Evolutionary conservation across 2,329 filamentous ascomycete genomes (phyloP), one percentile per base, ranked within the genome.

Genomic region (Arthrobotrys sphaeroides): DNA sequence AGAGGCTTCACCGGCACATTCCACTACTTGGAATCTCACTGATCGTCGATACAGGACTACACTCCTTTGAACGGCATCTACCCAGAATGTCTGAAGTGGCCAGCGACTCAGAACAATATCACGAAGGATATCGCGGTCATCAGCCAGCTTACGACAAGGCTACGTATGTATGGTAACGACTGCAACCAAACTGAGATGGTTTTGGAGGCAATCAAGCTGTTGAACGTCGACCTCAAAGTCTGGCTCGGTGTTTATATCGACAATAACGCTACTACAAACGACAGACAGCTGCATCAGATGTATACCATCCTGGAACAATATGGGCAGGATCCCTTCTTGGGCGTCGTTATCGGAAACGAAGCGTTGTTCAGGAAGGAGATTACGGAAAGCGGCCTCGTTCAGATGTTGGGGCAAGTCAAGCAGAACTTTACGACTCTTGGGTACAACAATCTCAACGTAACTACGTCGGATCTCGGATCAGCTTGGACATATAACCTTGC

Each of bases 151-250:
- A 97, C 93, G 73, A 94, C 96, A 81, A 90, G 89, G 2, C 88
- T 98, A 53, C 90, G 94, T 5, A 86, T 97, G 0, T 98, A 98
- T 82, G 94, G 94, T 57, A 98, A 93, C 10, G 94, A 98, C 84
- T 98, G 94, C 86, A 97, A 97, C 83, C 94, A 98, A 83, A 98
- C 94, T 0, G 88, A 97, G 82, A 95, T 98, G 91, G 88, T 96
- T 0, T 85, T 98, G 6, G 90, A 95, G 79, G 90, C 94, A 18
- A 90, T 98, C 79, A 86, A 91, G 69, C 87, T 87, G 59, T 86
- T 98, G 10, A 86, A 90, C 61, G 84, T 97, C 79, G 86, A 91
- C 65, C 89, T 96, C 84, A 96, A 96, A 82, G 85, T 98, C 77
- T 98, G 94, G 94, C 85, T 98, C 47, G 94, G 94, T 13, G 94